These are phyloP conservation scores for Coriaria nepalensis DNA, from an alignment of 306 rosid genomes.

Conservation along the genomic window DNA sequence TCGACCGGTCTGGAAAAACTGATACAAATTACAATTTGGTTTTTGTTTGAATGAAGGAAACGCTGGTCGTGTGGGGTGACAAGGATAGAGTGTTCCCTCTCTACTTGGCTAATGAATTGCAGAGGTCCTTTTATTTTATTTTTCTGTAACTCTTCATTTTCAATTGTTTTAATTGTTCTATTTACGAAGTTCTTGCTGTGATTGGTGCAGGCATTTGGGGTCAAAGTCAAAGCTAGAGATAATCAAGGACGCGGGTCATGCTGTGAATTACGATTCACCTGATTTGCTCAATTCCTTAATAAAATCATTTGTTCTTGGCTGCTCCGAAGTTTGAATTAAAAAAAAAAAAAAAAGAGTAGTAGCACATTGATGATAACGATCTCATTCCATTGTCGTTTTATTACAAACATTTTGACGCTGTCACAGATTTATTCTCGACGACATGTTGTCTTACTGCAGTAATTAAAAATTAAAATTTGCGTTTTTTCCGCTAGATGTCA, in stretches of 20 bases:
- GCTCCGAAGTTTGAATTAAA: not conserved
- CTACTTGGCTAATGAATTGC: constrained; percentile 17
- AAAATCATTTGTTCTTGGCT: constrained; percentile 14
- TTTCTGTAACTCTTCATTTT: not conserved
- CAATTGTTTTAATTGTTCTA: not conserved
- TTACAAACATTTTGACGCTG: no score
- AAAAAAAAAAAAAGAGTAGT: no score
- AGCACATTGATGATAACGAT: no score
- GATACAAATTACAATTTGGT: not conserved
- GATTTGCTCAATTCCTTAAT: constrained; percentile 12
- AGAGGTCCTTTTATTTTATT: constrained; percentile 11
- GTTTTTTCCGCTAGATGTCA: no score
- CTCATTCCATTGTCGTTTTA: no score
- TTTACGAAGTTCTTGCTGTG: not conserved
- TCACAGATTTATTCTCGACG: no score
- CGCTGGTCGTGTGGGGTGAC: constrained; percentile 36
- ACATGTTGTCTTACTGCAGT: no score
- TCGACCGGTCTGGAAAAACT: no score
- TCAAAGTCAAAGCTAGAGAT: constrained; percentile 21
- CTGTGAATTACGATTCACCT: constrained; percentile 24
- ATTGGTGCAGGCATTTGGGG: constrained; percentile 21
- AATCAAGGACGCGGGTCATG: constrained; percentile 25
- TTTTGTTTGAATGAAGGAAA: constrained; percentile 15
- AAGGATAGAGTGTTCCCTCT: constrained; percentile 24
- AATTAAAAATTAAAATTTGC: no score